Percentiles rank a stretch among this genome's conserved stretches.
These are phyloP conservation scores for Scutellaria baicalensis DNA, from an alignment of 257 asterid species.

Conservation along the genomic window DNA sequence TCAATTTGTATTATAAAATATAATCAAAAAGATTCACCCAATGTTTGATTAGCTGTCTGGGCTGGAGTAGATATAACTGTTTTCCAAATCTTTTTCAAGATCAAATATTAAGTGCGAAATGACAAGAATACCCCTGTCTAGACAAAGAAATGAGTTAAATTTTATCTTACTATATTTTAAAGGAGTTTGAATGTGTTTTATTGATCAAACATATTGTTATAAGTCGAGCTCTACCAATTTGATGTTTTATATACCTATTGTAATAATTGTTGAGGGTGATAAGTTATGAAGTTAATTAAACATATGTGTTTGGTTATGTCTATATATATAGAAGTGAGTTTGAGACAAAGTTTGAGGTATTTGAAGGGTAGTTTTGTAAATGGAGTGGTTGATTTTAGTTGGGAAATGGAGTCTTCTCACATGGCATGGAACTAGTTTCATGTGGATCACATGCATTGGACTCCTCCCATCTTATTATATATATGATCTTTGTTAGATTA, in stretches of 20 bases:
- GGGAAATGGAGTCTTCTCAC: slow-evolving; percentile 38
- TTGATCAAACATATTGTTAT: too few relatives aligned
- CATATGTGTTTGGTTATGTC: too few relatives aligned
- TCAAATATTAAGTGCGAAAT: slow-evolving; percentile 12
- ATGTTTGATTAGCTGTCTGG: slow-evolving; percentile 33
- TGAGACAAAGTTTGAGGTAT: background rate
- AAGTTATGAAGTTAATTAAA: too few relatives aligned
- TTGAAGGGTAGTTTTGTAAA: slow-evolving; percentile 25
- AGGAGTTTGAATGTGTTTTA: too few relatives aligned
- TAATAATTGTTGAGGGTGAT: too few relatives aligned
- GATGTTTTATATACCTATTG: too few relatives aligned
- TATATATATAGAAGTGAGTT: too few relatives aligned
- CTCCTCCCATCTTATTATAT: slow-evolving; percentile 42
- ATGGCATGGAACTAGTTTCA: slow-evolving; percentile 51
- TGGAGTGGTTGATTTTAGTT: slow-evolving; percentile 21
- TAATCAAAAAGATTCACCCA: slow-evolving; percentile 19
- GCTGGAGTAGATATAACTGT: slow-evolving; percentile 18
- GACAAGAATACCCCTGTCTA: slow-evolving; percentile 34
- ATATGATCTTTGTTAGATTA: slow-evolving; percentile 12
- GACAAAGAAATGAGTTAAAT: background rate
- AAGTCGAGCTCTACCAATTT: too few relatives aligned
- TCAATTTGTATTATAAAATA: background rate
- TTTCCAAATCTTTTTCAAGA: slow-evolving; percentile 27
- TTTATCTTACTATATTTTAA: too few relatives aligned
- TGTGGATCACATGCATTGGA: slow-evolving; percentile 73